Evolutionary conservation across 2,329 filamentous ascomycete genomes (phyloP), one percentile per base, ranked within the genome.

Genomic region (Colletotrichum orchidophilum): DNA sequence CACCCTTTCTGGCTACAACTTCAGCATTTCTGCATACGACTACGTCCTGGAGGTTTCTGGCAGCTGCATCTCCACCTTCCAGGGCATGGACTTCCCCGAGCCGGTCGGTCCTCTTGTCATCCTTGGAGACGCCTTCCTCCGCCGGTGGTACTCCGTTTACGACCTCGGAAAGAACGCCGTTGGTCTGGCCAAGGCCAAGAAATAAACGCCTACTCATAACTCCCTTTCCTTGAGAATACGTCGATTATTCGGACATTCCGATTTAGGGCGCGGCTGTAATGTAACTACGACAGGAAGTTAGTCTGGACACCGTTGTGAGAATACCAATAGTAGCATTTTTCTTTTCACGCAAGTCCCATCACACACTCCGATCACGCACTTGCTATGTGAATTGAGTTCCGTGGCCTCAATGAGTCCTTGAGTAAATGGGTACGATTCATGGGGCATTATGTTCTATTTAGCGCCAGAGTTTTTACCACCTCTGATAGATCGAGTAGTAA

Each of bases 1-100:
- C 85, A 95, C 89, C 75, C 91, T 99, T 60, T 91, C 90, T 75
- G 96, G 96, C 75, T 91, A 97, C 86, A 94, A 98, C 87, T 99
- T 98, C 87, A 93, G 91, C 80, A 97, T 99, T 77, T 87, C 88
- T 67, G 86, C 96, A 18, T 92, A 92, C 75, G 96, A 99, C 86
- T 99, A 99, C 87, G 95, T 98, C 76, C 91, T 99, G 50, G 95
- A 99, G 84, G 91, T 98, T 53, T 93, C 95, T 80, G 96, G 96
- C 77, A 96, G 92, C 81, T 99, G 96, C 84, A 97, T 99, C 83
- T 98, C 95, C 73, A 93, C 94, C 76, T 97, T 99, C 86, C 97
- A 97, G 91, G 95, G 95, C 78, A 97, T 98, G 92, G 96, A 95
- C 82, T 91, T 94, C 85, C 93, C 95, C 68, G 93, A 92, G 79